A percentile compares a stretch with the other conserved stretches of the same genome.
These are phyloP conservation scores for Fusarium sp. DNA, from an alignment of 2,329 filamentous ascomycete species.

Conservation along the genomic window DNA sequence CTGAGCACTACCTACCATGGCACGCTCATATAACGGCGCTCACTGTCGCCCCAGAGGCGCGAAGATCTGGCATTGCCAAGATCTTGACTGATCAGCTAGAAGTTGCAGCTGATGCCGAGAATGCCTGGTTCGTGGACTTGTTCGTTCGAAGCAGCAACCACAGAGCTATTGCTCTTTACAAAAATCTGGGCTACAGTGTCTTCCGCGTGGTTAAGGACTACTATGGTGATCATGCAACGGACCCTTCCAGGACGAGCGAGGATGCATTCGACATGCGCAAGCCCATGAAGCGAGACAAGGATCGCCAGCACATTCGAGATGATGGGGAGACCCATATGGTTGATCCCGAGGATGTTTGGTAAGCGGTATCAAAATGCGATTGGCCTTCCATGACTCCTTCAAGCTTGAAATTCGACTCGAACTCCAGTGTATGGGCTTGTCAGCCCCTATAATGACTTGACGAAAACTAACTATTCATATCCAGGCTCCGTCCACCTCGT, in stretches of 20 bases:
- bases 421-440: neutral
- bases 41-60: constrained; percentile 88
- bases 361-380: constrained; percentile 25
- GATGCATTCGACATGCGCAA: constrained; percentile 99
- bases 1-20: constrained; percentile 96
- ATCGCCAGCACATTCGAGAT: constrained; percentile 79
- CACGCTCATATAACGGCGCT: constrained; percentile 98
- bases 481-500: constrained; percentile 61
- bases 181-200: constrained; percentile 90
- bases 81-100: constrained; percentile 86
- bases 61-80: constrained; percentile 87
- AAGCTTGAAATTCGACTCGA: neutral
- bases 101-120: constrained; percentile 80
- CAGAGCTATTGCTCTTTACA: constrained; percentile 89
- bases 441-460: neutral
- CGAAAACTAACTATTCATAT: constrained; percentile 37
- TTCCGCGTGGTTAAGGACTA: constrained; percentile 91
- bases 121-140: constrained; percentile 95
- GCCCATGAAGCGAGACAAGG: constrained; percentile 82
- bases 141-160: constrained; percentile 92
- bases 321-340: constrained; percentile 85
- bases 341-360: constrained; percentile 88
- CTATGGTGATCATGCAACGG: constrained; percentile 85
- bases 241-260: constrained; percentile 73
- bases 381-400: constrained; percentile 59